Evolutionary conservation across 345 rosid genomes (phyloP).

Genomic region (Barbarea vulgaris): DNA sequence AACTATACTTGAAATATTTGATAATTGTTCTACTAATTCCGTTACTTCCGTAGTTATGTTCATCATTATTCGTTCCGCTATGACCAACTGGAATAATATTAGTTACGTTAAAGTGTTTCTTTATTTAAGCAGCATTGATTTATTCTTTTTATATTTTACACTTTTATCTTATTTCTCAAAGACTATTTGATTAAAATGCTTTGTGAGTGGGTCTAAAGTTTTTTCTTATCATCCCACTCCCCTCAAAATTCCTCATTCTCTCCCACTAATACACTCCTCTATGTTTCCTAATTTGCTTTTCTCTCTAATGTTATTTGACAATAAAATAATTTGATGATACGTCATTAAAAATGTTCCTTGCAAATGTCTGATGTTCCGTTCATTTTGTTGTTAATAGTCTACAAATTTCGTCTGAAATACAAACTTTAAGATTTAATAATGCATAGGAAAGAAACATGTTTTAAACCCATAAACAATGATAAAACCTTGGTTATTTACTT

Average conservation of each 20-base stretch:
- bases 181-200: slow-evolving; percentile 11
- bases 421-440: not conserved
- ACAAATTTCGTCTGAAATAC: not conserved
- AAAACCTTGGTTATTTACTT: not conserved
- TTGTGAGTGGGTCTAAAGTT: slow-evolving; percentile 28
- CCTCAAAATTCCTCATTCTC: slow-evolving; percentile 20
- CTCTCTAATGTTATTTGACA: not conserved
- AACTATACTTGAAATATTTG: not conserved
- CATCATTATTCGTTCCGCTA: not conserved
- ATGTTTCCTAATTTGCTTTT: not conserved
- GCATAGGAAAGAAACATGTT: not conserved
- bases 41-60: not conserved
- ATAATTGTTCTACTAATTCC: not conserved
- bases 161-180: slow-evolving; percentile 7
- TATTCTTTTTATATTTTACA: not conserved
- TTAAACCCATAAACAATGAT: not conserved
- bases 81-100: not conserved
- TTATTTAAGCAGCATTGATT: not conserved
- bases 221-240: slow-evolving; percentile 23
- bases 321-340: not conserved
- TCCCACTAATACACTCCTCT: slow-evolving; percentile 35
- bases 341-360: not conserved
- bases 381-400: not conserved
- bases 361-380: not conserved
- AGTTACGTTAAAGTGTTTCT: not conserved